A percentile compares a stretch with the other conserved stretches of the same genome.
Conservation (phyloP, 2,329 filamentous ascomycete genomes). For the Balansia obtecta region DNA sequence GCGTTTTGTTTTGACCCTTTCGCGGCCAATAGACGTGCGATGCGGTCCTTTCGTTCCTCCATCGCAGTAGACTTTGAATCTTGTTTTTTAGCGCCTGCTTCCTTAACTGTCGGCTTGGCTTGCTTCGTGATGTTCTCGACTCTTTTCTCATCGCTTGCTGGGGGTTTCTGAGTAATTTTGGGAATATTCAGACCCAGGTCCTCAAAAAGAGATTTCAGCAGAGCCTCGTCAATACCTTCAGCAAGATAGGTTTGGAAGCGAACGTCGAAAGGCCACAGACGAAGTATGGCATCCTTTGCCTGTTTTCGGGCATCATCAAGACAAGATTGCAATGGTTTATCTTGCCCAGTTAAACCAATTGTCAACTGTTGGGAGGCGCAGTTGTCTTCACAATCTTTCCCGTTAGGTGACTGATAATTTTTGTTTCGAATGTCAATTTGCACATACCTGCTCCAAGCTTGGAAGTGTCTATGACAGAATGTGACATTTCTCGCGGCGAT, state of each 20-base stretch:
- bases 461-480: neutral
- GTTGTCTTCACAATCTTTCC: neutral
- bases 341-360: neutral
- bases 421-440: neutral
- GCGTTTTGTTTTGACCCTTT: slow-evolving; percentile 44
- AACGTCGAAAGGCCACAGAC: slow-evolving; percentile 53
- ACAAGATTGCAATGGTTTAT: neutral
- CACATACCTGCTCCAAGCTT: neutral
- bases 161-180: neutral
- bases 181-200: slow-evolving; percentile 49
- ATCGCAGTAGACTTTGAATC: neutral
- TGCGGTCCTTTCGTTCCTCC: slow-evolving; percentile 64
- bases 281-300: slow-evolving; percentile 55
- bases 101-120: neutral
- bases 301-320: slow-evolving; percentile 36
- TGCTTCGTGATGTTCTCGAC: neutral
- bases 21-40: slow-evolving; percentile 62
- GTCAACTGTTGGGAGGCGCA: neutral
- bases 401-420: neutral
- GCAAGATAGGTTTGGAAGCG: slow-evolving; percentile 60
- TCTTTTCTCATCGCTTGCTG: neutral
- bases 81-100: neutral
- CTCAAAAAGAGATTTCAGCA: slow-evolving; percentile 53
- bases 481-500: slow-evolving; percentile 32
- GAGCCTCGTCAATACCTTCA: slow-evolving; percentile 54